phyloP scores from a whole-genome alignment of 108 stramenopile genomes.

The Chaetoceros tenuissimus region DNA sequence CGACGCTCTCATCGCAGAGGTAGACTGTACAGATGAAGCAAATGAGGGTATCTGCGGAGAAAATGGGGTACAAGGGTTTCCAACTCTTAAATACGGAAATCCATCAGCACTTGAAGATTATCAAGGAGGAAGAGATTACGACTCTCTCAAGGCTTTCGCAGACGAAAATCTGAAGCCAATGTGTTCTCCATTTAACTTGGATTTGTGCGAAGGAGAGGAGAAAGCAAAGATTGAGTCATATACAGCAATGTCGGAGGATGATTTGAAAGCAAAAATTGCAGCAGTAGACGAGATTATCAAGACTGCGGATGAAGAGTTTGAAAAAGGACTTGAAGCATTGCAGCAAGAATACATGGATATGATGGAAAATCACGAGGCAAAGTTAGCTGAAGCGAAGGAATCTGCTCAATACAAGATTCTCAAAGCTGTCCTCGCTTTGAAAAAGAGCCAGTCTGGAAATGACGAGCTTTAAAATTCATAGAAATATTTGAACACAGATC shows the following conservation, averaged over 20 bases:
- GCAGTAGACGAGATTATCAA: constrained; percentile 43
- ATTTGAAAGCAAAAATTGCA: constrained; percentile 31
- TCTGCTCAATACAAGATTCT: constrained; percentile 34
- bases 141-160: constrained; percentile 53
- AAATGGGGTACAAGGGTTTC: constrained; percentile 46
- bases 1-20: constrained; percentile 11
- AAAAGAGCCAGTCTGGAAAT: constrained; percentile 5
- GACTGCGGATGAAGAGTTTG: constrained; percentile 42
- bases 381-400: constrained; percentile 35
- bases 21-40: background rate
- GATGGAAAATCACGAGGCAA: constrained; percentile 24
- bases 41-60: background rate
- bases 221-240: constrained; percentile 49
- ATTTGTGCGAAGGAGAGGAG: constrained; percentile 50
- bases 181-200: constrained; percentile 45
- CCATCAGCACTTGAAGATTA: constrained; percentile 58
- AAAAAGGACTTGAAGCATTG: constrained; percentile 40
- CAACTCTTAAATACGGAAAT: constrained; percentile 75
- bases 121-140: constrained; percentile 63
- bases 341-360: constrained; percentile 42
- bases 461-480: constrained; percentile 31
- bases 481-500: too few relatives aligned
- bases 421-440: constrained; percentile 23
- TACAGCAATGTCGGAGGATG: constrained; percentile 32
- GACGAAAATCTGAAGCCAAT: constrained; percentile 53